Evolutionary conservation across 108 stramenopile genomes (phyloP).

Genomic region (Nitzschia palea): DNA sequence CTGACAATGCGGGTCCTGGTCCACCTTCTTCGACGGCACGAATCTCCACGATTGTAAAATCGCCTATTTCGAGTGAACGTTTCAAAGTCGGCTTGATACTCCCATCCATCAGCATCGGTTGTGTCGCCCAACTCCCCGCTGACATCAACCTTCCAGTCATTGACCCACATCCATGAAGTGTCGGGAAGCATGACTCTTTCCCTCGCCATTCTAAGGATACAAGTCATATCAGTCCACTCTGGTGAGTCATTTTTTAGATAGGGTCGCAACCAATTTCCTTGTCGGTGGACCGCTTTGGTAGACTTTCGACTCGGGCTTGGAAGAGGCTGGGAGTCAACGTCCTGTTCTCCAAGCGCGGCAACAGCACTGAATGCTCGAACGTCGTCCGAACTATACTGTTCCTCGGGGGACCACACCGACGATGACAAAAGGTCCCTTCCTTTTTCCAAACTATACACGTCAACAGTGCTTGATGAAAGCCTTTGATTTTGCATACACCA

Average conservation of each 20-base stretch:
- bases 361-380: background rate
- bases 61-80: constrained; percentile 55
- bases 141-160: constrained; percentile 78
- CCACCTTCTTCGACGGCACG: constrained; percentile 73
- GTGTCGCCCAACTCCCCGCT: constrained; percentile 47
- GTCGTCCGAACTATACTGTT: constrained; percentile 33
- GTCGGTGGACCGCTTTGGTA: background rate
- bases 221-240: constrained; percentile 78
- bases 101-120: constrained; percentile 83
- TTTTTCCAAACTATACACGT: constrained; percentile 61
- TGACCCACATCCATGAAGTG: constrained; percentile 77
- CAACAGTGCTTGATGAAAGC: constrained; percentile 46
- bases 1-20: constrained; percentile 66
- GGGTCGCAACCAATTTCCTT: constrained; percentile 64
- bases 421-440: constrained; percentile 71
- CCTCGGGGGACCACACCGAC: constrained; percentile 67
- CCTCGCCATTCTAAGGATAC: constrained; percentile 42
- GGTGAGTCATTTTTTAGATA: constrained; percentile 76
- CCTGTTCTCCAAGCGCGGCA: constrained; percentile 4
- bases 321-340: background rate
- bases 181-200: constrained; percentile 70
- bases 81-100: constrained; percentile 78
- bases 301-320: constrained; percentile 9
- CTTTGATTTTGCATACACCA: constrained; percentile 79
- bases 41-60: constrained; percentile 61